phyloP scores from a whole-genome alignment of 768 basidiomycete species.

The Lactarius hengduanensis region DNA sequence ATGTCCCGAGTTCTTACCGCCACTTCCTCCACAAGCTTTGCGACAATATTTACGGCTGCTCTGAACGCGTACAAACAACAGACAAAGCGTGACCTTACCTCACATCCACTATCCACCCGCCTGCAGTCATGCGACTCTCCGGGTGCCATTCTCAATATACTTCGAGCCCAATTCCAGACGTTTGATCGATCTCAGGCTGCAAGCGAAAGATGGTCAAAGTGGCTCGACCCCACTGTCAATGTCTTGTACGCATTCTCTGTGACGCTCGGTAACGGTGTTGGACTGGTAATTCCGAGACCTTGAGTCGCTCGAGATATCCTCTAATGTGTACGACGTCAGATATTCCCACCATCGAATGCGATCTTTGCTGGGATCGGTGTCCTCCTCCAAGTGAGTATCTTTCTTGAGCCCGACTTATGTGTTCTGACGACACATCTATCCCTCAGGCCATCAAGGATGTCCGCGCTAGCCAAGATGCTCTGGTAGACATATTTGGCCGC shows the following conservation, averaged over 20 bases:
- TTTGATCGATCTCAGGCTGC: neutral
- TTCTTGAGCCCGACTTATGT: neutral
- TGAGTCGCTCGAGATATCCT: neutral
- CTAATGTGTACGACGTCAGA: neutral
- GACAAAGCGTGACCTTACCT: too few relatives aligned
- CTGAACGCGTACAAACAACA: too few relatives aligned
- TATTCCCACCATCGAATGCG: neutral
- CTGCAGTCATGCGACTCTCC: neutral
- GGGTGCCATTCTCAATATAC: neutral
- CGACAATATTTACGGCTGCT: too few relatives aligned
- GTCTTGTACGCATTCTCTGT: neutral
- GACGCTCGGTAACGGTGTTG: neutral
- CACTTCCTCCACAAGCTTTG: too few relatives aligned
- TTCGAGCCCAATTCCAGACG: neutral
- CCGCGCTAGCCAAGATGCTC: too few relatives aligned
- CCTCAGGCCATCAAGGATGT: too few relatives aligned
- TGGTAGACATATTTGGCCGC: too few relatives aligned
- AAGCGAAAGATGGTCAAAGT: neutral
- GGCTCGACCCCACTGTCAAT: neutral
- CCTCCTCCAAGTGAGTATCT: neutral
- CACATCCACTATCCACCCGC: too few relatives aligned
- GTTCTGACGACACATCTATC: too few relatives aligned
- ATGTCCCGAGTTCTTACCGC: too few relatives aligned
- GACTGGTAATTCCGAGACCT: neutral
- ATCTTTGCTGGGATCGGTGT: neutral